These are phyloP conservation scores for Fraxinus angustifolia DNA, from an alignment of 305 asterid species.

Conservation along the genomic window DNA sequence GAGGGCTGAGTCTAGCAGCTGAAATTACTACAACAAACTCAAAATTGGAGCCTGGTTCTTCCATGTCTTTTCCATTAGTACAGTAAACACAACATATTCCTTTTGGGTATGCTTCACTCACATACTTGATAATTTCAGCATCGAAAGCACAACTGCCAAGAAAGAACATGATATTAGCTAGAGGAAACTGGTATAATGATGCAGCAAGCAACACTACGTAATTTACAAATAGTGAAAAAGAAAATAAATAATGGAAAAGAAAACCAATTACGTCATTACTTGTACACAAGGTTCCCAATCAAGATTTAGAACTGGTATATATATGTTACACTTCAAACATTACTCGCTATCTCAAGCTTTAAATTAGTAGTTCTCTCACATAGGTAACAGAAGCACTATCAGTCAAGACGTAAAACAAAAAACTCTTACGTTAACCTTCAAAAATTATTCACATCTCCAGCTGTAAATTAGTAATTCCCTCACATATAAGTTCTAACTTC, in stretches of 20 bases:
- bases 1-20: constrained; percentile 91
- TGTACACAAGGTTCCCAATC: background rate
- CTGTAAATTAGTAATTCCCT: background rate
- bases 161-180: constrained; percentile 25
- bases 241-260: background rate
- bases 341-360: constrained; percentile 1
- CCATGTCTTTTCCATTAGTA: constrained; percentile 72
- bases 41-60: constrained; percentile 78
- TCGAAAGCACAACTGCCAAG: constrained; percentile 72
- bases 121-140: constrained; percentile 78
- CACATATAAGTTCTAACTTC: background rate
- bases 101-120: constrained; percentile 80
- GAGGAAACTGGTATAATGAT: constrained; percentile 16
- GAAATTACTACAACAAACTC: constrained; percentile 89
- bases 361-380: background rate
- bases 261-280: background rate
- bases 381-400: background rate
- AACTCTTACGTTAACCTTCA: background rate
- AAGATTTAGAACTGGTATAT: background rate
- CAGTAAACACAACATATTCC: constrained; percentile 87
- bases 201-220: constrained; percentile 4
- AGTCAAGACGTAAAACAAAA: background rate
- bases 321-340: background rate
- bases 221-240: background rate
- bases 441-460: background rate